Evolutionary conservation across 2,329 filamentous ascomycete genomes (phyloP).

Genomic region (Colletotrichum sp.): DNA sequence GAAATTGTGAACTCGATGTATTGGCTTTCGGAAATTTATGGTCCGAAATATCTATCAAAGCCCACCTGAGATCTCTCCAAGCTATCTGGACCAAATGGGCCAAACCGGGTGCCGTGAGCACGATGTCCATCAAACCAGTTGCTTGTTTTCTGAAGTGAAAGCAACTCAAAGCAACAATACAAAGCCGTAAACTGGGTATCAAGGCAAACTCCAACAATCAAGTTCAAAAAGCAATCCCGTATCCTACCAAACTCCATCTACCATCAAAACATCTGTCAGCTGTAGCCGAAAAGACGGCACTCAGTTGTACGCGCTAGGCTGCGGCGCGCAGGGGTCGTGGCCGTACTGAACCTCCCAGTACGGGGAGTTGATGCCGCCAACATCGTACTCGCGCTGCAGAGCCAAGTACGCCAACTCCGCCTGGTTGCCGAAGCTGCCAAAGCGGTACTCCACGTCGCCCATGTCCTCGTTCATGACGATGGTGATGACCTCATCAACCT

Average conservation of each 20-base stretch:
- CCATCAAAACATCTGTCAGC: background rate
- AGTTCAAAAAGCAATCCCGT: background rate
- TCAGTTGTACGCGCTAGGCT: background rate
- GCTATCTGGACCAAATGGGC: background rate
- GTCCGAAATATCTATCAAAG: background rate
- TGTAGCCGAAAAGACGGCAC: background rate
- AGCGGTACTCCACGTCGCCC: constrained; percentile 52
- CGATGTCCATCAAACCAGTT: background rate
- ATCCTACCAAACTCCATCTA: background rate
- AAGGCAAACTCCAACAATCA: background rate
- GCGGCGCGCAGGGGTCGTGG: constrained; percentile 5
- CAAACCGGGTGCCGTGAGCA: background rate
- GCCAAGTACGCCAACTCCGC: constrained; percentile 49
- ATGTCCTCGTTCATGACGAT: constrained; percentile 30
- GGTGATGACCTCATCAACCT: constrained; percentile 48
- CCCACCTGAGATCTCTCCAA: background rate
- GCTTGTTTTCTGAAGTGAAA: background rate
- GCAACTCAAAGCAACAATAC: background rate
- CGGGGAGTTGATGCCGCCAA: constrained; percentile 2
- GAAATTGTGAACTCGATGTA: background rate
- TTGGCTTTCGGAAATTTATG: background rate
- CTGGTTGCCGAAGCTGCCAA: constrained; percentile 61
- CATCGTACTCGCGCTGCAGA: background rate
- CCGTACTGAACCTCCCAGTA: constrained; percentile 24
- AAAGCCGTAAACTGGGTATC: background rate